Evolutionary conservation across 2,329 filamentous ascomycete genomes (phyloP).

Genomic region (Cadophora sp.): DNA sequence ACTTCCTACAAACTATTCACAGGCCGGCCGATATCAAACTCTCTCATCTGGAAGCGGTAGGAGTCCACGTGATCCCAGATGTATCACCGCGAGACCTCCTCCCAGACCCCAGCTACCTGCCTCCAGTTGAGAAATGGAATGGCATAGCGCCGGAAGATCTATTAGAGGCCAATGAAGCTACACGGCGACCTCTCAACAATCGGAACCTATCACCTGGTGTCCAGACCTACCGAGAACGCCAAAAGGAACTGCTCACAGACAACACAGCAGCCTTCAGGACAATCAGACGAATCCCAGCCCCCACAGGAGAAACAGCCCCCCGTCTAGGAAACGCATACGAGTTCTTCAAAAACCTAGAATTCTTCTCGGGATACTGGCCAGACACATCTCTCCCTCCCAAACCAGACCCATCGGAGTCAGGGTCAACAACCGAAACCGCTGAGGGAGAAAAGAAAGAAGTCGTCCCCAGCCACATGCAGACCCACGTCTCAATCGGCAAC

Average conservation of each 20-base stretch:
- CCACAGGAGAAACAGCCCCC: constrained; percentile 59
- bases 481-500: constrained; percentile 52
- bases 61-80: constrained; percentile 61
- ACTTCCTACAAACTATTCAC: constrained; percentile 60
- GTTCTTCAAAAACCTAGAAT: constrained; percentile 68
- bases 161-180: constrained; percentile 54
- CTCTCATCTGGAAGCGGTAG: constrained; percentile 62
- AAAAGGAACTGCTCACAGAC: constrained; percentile 59
- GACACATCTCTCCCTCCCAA: constrained; percentile 56
- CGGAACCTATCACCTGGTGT: constrained; percentile 63
- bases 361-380: constrained; percentile 66
- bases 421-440: constrained; percentile 8
- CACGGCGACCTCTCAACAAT: constrained; percentile 57
- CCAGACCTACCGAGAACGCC: constrained; percentile 63
- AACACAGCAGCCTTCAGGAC: constrained; percentile 68
- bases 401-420: constrained; percentile 17
- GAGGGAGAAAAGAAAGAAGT: constrained; percentile 29
- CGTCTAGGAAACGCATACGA: constrained; percentile 70
- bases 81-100: constrained; percentile 57
- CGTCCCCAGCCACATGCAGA: constrained; percentile 33
- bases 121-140: constrained; percentile 59
- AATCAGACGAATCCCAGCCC: constrained; percentile 62
- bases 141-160: constrained; percentile 37
- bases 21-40: constrained; percentile 58
- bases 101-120: constrained; percentile 60